Conservation (phyloP, 176 grass and related monocot genomes). For the Phragmites australis region DNA sequence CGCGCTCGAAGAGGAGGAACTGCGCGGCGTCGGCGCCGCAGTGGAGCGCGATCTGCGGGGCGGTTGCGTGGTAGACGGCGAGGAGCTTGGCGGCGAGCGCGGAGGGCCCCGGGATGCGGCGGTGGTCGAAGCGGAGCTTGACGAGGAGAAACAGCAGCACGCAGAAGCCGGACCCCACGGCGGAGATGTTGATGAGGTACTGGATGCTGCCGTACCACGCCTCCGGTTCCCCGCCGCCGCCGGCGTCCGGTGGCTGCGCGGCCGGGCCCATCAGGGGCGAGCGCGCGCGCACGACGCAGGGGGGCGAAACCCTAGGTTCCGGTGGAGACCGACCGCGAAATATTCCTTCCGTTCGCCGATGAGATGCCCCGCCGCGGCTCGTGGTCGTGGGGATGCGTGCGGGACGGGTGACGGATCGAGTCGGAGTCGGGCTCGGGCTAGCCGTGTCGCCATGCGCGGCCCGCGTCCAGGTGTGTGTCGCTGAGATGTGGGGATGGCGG, state of each 20-base stretch:
- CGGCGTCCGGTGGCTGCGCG: constrained; percentile 46
- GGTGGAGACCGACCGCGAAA: constrained; percentile 7
- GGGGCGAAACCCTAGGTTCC: constrained; percentile 47
- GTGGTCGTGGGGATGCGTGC: not conserved
- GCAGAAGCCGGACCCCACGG: constrained; percentile 75
- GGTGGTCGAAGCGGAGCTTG: constrained; percentile 93
- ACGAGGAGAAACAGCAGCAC: constrained; percentile 91
- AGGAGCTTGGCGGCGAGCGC: constrained; percentile 90
- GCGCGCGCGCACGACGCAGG: not conserved
- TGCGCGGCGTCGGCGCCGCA: constrained; percentile 97
- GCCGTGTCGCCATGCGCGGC: constrained; percentile 22
- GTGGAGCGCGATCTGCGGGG: constrained; percentile 96
- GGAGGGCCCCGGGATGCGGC: constrained; percentile 87
- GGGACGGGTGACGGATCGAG: not conserved
- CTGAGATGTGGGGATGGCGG: constrained; percentile 31
- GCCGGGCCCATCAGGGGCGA: constrained; percentile 20
- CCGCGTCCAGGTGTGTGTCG: not conserved
- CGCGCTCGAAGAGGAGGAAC: constrained; percentile 94
- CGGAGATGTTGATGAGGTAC: constrained; percentile 97
- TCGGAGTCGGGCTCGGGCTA: constrained; percentile 29
- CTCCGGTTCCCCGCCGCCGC: constrained; percentile 55
- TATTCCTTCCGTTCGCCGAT: constrained; percentile 24
- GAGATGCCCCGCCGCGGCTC: constrained; percentile 36
- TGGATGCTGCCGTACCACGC: constrained; percentile 99
- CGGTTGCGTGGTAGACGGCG: constrained; percentile 90